These are phyloP conservation scores for Nakazawaea populi DNA, from an alignment of 805 yeast genomes.

Conservation along the genomic window DNA sequence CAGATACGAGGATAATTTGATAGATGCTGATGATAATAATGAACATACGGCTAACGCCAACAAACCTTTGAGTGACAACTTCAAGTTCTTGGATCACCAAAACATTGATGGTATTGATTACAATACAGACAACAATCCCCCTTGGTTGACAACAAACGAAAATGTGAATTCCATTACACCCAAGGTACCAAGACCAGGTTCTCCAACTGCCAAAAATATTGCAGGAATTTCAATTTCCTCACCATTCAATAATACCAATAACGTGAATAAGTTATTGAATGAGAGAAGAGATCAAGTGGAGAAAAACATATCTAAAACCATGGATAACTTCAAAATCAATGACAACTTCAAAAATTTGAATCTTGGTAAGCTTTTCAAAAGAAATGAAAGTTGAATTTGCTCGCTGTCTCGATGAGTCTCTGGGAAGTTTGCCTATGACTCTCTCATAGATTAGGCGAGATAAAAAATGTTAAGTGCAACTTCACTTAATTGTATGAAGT, in stretches of 20 bases:
- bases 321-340: slow-evolving; percentile 54
- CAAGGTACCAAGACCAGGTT: background rate
- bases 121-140: slow-evolving; percentile 16
- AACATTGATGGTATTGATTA: slow-evolving; percentile 17
- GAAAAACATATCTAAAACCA: slow-evolving; percentile 39
- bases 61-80: slow-evolving; percentile 24
- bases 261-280: slow-evolving; percentile 19
- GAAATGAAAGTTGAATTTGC: slow-evolving; percentile 18
- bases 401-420: too few species aligned
- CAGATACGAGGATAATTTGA: slow-evolving; percentile 23
- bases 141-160: slow-evolving; percentile 1
- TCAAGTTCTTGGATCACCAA: slow-evolving; percentile 18
- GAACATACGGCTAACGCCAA: slow-evolving; percentile 18
- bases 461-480: too few species aligned
- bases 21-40: slow-evolving; percentile 14
- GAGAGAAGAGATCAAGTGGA: slow-evolving; percentile 34
- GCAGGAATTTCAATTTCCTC: slow-evolving; percentile 23
- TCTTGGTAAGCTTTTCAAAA: slow-evolving; percentile 51
- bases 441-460: too few species aligned
- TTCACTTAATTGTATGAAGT: too few species aligned
- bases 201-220: slow-evolving; percentile 19
- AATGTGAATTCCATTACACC: background rate
- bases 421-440: too few species aligned
- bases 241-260: slow-evolving; percentile 11
- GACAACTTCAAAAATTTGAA: slow-evolving; percentile 51